Base-by-base conservation (phyloP, 2,329 filamentous ascomycete genomes). In the Coniochaeta hoffmannii region DNA sequence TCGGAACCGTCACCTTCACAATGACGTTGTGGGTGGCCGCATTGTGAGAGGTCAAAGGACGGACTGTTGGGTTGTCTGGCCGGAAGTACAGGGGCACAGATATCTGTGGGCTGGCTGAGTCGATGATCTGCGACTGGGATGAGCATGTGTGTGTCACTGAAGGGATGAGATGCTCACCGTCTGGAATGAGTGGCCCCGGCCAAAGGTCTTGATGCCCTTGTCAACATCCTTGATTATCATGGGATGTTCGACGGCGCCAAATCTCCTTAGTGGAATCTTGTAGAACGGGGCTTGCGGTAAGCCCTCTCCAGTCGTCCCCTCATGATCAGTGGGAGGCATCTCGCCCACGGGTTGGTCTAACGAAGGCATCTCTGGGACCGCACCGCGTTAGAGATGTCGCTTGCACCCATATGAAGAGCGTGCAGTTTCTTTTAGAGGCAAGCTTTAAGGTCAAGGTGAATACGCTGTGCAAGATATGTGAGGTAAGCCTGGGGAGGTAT, bases 1-100 rank as follows among this genome's bases (percentile, higher is more conserved):
- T 94, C 0, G 94, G 93, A 1, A 97, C 83, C 0, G 87, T 91
- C 55, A 99, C 79, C 68, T 91, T 92, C 54, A 99, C 77, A 19
- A 97, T 78, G 19, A 97, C 74, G 65, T 97, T 96, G 66, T 91
- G 89, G 10, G 90, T 88, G 19, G 82, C 73, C 31, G 86, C 82
- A 65, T 87, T 88, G 41, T 86, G 85, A 8, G 93, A 96, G 62
- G 87, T 76, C 58, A 96, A 76, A 9, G 89, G 89, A 62, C 88
- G 87, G 63, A 88, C 85, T 64, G 90, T 84, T 2, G 87, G 86
- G 68, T 95, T 90, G 60, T 90, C 82, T 24, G 88, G 89, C 22
- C 89, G 85, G 54, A 97, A 76, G 63, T 88, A 89, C n/a, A 96
- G 73, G 1, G 87, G 87, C 11, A 84, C 71, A 0, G 79, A 78